phyloP scores from a whole-genome alignment of 306 rosid species.

The Gynostemma pentaphyllum region DNA sequence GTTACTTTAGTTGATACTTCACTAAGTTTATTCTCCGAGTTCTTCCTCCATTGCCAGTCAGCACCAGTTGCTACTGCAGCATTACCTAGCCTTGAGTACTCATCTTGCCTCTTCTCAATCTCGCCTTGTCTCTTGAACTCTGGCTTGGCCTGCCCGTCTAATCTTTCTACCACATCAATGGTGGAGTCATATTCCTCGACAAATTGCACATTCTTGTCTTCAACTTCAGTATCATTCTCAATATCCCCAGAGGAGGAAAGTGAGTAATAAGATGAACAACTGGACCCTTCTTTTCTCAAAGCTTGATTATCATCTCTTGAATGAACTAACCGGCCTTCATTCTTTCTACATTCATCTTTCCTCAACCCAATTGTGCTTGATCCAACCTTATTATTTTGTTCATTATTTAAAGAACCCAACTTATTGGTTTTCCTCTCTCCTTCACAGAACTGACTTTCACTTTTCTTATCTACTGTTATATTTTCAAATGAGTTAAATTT shows the following conservation, averaged over 20 bases:
- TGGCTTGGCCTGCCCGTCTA: constrained; percentile 21
- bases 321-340: constrained; percentile 21
- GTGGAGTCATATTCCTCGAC: constrained; percentile 34
- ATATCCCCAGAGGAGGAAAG: constrained; percentile 49
- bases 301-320: constrained; percentile 25
- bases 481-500: neutral
- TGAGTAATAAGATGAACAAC: constrained; percentile 81
- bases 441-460: neutral
- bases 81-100: constrained; percentile 15
- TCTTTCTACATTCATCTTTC: constrained; percentile 20
- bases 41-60: constrained; percentile 50
- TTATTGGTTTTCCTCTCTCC: neutral
- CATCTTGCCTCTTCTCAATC: constrained; percentile 6
- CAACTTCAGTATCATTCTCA: constrained; percentile 50
- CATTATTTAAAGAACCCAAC: constrained; percentile 5
- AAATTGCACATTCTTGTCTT: constrained; percentile 29
- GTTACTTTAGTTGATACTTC: constrained; percentile 28
- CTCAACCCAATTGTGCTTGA: constrained; percentile 18
- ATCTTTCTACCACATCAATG: constrained; percentile 20
- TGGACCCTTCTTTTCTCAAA: constrained; percentile 45
- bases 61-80: constrained; percentile 22
- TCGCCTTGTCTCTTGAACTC: constrained; percentile 23
- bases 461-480: constrained; percentile 14
- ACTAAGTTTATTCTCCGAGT: constrained; percentile 48
- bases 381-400: constrained; percentile 16